These are phyloP conservation scores for Craspedostauros australis DNA, from an alignment of 108 stramenopile genomes.

Conservation along the genomic window DNA sequence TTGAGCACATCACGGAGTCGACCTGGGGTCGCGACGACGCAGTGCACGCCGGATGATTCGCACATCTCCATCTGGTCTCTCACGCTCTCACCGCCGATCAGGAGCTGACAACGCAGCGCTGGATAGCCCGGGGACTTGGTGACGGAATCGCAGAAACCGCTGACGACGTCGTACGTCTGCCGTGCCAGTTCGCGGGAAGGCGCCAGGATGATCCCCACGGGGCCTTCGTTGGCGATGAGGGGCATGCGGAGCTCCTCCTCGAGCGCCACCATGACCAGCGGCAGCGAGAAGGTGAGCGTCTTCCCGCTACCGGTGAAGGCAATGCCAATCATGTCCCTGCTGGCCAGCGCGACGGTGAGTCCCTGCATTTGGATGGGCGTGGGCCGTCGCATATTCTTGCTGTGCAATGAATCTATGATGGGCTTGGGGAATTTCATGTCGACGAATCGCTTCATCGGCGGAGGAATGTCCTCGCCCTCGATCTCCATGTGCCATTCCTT, in stretches of 20 bases:
- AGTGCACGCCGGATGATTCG: conserved; percentile 78
- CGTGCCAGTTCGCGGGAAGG: conserved; percentile 95
- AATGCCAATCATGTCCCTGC: conserved; percentile 99
- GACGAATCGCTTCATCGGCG: conserved; percentile 85
- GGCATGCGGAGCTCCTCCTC: conserved; percentile 96
- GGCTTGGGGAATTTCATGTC: conserved; percentile 94
- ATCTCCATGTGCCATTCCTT: conserved; percentile 95
- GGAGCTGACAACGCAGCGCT: conserved; percentile 70
- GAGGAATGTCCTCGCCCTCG: conserved; percentile 89
- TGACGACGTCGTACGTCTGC: conserved; percentile 94
- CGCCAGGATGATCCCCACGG: conserved; percentile 91
- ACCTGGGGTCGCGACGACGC: conserved; percentile 95
- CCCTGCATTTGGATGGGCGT: conserved; percentile 99
- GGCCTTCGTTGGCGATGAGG: conserved; percentile 89
- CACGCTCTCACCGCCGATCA: conserved; percentile 95
- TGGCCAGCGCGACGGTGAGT: conserved; percentile 90
- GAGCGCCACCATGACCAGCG: conserved; percentile 91
- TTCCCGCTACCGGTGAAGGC: conserved; percentile 97
- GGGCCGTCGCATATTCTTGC: conserved; percentile 88
- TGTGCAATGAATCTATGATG: conserved; percentile 63
- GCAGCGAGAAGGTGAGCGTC: conserved; percentile 92
- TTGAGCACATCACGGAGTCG: conserved; percentile 93
- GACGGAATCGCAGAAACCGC: conserved; percentile 51
- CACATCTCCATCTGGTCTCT: conserved; percentile 77
- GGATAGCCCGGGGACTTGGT: conserved; percentile 53